Base-by-base conservation (phyloP, 2,329 filamentous ascomycete species). In the Leptoxyphium fumago region DNA sequence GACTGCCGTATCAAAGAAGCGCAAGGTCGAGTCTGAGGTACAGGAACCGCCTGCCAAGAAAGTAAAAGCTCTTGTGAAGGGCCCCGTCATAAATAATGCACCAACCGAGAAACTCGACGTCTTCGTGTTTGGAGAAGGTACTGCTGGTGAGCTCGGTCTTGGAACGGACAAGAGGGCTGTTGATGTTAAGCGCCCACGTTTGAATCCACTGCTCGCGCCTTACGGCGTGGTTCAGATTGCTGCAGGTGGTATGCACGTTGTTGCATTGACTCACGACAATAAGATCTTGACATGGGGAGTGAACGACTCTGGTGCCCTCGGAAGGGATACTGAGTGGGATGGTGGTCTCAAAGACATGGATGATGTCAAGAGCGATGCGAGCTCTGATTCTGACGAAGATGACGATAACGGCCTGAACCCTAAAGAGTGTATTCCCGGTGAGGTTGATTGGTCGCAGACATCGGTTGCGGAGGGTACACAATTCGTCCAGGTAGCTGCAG, bases 201-300 rank as follows among this genome's bases (percentile, higher is more conserved):
- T 82, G 46, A 85, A 85, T 58, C 65, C 71, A 40, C 67, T 73
- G 46, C 68, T 86, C 36, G 63, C 67, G 21, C 65, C 72, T 2
- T 72, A 79, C 43, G 75, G 78, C 39, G 77, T 91, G 30, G 83
- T 91, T 2, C 78, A 84, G 61, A 64, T 93, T 45, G 78, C 82
- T 42, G 78, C 80, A 47, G 85, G 85, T 48, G 84, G 84, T 45
- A 89, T 93, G 84, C 85, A 93, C 64, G 78, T 73, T 43, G 69
- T 82, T 49, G 84, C 80, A 2, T 66, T 91, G 43, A 89, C 85
- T 41, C 74, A 79, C 52, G 81, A 89, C 61, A 85, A 87, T 69
- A 80, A 79, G 64, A 82, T 93, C 52, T 67, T 86, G 43, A 87
- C 83, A 26, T 93, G 85, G 85, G 85, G 85, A 43, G 84, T 91